A percentile compares a stretch with the other conserved stretches of the same genome.
Evolutionary conservation across 768 basidiomycete species (phyloP).

Genomic region (Amanita brunnescens): DNA sequence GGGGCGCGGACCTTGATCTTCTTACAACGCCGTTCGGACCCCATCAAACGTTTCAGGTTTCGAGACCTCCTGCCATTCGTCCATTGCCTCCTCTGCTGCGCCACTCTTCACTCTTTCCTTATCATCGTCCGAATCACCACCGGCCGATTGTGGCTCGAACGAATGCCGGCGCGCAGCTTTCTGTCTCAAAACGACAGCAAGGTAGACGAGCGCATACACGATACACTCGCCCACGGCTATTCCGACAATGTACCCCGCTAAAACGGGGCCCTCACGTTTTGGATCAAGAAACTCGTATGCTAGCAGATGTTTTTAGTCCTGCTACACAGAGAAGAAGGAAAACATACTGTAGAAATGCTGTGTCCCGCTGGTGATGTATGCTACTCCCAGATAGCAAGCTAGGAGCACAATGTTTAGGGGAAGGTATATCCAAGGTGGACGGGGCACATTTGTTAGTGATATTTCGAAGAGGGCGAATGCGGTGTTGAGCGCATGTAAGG

Average conservation of each 20-base stretch:
- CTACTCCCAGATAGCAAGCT: slow-evolving; percentile 51
- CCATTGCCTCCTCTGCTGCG: not conserved
- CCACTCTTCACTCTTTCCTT: not conserved
- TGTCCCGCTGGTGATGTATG: slow-evolving; percentile 54
- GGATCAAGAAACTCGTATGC: slow-evolving; percentile 66
- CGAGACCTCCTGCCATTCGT: slow-evolving; percentile 3
- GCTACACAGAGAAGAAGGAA: not conserved
- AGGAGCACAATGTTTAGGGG: slow-evolving; percentile 40
- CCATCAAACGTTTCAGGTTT: not conserved
- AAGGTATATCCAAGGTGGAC: slow-evolving; percentile 45
- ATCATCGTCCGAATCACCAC: not conserved
- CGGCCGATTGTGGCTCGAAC: too few relatives aligned
- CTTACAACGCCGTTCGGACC: not conserved
- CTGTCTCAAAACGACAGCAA: slow-evolving; percentile 29
- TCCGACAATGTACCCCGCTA: slow-evolving; percentile 58
- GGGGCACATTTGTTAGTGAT: slow-evolving; percentile 40
- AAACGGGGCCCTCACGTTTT: slow-evolving; percentile 22
- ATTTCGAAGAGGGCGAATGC: slow-evolving; percentile 51
- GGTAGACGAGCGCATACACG: slow-evolving; percentile 42
- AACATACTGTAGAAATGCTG: slow-evolving; percentile 60
- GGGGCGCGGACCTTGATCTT: too few relatives aligned
- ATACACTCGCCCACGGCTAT: slow-evolving; percentile 43
- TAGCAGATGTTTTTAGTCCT: slow-evolving; percentile 15
- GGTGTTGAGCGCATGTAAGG: slow-evolving; percentile 53
- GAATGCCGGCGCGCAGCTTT: slow-evolving; percentile 15